Percentiles rank a stretch among this genome's conserved stretches.
phyloP scores from a whole-genome alignment of 2,329 filamentous ascomycete genomes.

The Lasiodiplodia theobromae region DNA sequence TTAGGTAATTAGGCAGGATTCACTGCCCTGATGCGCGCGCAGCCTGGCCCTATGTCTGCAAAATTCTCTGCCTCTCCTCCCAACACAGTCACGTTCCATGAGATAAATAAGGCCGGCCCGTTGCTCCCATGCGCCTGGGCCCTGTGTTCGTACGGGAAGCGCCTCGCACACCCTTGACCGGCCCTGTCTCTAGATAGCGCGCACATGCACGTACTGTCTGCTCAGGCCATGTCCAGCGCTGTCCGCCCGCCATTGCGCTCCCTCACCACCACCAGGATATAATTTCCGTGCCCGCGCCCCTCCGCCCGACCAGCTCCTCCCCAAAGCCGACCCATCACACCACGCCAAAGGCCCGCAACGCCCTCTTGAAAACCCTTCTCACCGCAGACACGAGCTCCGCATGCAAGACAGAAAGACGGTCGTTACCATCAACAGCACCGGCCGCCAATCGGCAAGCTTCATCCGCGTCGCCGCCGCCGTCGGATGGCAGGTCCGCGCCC shows the following conservation, averaged over 20 bases:
- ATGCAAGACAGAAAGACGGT: conserved; percentile 71
- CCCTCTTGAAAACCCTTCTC: conserved; percentile 1
- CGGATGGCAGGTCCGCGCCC: conserved; percentile 90
- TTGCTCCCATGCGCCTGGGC: conserved; percentile 30
- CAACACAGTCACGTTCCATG: conserved; percentile 21
- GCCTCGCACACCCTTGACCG: conserved; percentile 14
- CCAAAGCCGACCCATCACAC: conserved; percentile 15
- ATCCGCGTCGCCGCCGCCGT: conserved; percentile 93
- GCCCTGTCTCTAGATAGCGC: conserved; percentile 14
- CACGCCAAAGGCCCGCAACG: conserved; percentile 10
- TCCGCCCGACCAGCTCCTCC: neutral
- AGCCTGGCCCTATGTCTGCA: conserved; percentile 16
- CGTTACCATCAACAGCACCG: conserved; percentile 93
- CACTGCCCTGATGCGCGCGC: conserved; percentile 28
- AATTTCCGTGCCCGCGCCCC: conserved; percentile 17
- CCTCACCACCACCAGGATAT: conserved; percentile 25
- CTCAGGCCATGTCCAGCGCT: conserved; percentile 30
- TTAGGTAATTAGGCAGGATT: conserved; percentile 33
- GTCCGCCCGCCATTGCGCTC: conserved; percentile 20
- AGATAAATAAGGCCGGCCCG: conserved; percentile 28
- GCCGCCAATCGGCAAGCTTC: conserved; percentile 92
- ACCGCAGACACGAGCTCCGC: conserved; percentile 34
- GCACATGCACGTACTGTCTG: conserved; percentile 25
- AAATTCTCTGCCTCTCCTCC: conserved; percentile 27
- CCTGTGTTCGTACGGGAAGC: conserved; percentile 9